These are phyloP conservation scores for Aegilops sharonensis DNA, from an alignment of 176 grass and related monocot species.

Conservation along the genomic window DNA sequence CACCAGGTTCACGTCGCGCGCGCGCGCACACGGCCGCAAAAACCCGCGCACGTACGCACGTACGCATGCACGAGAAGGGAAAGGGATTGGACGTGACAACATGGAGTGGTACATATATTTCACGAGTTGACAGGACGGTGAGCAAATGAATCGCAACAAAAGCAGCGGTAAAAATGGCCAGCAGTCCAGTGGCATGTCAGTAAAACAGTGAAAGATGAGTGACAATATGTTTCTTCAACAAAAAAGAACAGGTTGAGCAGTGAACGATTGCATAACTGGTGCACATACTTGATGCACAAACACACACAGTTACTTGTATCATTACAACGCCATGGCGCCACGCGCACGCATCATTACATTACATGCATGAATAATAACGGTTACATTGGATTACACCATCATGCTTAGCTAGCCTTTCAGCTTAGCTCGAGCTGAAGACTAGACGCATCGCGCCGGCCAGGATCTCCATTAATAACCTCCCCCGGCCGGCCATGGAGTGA, in stretches of 20 bases:
- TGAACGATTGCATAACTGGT: neutral
- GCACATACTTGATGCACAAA: neutral
- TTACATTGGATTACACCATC: slow-evolving; percentile 3
- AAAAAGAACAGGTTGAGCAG: neutral
- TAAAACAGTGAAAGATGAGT: neutral
- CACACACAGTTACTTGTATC: neutral
- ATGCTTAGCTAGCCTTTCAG: neutral
- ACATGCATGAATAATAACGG: neutral
- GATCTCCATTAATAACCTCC: slow-evolving; percentile 32
- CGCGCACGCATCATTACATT: slow-evolving; percentile 32
- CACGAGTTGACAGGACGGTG: neutral
- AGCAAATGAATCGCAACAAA: slow-evolving; percentile 34
- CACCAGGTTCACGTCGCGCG: neutral
- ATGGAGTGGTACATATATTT: neutral
- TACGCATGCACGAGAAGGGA: neutral
- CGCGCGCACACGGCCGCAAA: neutral
- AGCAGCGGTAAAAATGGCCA: neutral
- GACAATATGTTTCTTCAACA: too few species aligned
- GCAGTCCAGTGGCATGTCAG: neutral
- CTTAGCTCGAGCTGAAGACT: neutral
- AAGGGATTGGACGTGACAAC: too few species aligned
- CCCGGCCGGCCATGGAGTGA: slow-evolving; percentile 1
- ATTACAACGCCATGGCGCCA: slow-evolving; percentile 34
- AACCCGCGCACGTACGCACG: neutral
- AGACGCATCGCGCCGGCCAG: slow-evolving; percentile 30